Evolutionary conservation across 768 basidiomycete genomes (phyloP).

Genomic region (Tulasnella calospora): DNA sequence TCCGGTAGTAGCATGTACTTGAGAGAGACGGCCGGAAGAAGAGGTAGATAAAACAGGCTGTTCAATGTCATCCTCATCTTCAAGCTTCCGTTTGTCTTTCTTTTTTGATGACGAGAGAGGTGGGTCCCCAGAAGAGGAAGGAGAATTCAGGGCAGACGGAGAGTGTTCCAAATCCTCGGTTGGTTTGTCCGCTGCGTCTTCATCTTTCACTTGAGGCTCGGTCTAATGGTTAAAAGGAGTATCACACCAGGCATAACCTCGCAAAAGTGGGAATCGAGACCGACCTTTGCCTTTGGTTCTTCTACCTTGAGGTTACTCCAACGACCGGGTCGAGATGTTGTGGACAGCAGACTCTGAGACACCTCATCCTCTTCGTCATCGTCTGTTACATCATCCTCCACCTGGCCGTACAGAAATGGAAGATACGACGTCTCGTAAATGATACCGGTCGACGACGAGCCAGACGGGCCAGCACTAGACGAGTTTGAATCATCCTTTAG

Average conservation of each 20-base stretch:
- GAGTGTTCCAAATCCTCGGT: neutral
- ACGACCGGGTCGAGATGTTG: slow-evolving; percentile 3
- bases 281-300: neutral
- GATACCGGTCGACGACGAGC: neutral
- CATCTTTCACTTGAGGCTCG: neutral
- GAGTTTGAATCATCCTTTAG: neutral
- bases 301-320: slow-evolving; percentile 13
- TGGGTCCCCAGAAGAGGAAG: neutral
- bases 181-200: neutral
- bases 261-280: neutral
- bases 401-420: slow-evolving; percentile 19
- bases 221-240: neutral
- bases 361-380: slow-evolving; percentile 5
- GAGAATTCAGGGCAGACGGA: neutral
- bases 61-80: neutral
- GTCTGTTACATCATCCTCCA: neutral
- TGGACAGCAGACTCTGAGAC: neutral
- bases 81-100: slow-evolving; percentile 6
- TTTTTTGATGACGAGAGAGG: neutral
- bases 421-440: slow-evolving; percentile 27
- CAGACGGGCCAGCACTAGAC: neutral
- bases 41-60: neutral
- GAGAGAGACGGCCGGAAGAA: neutral
- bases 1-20: neutral
- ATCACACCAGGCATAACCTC: neutral